Base-by-base conservation (phyloP, 306 rosid genomes). In the Trifolium dubium region DNA sequence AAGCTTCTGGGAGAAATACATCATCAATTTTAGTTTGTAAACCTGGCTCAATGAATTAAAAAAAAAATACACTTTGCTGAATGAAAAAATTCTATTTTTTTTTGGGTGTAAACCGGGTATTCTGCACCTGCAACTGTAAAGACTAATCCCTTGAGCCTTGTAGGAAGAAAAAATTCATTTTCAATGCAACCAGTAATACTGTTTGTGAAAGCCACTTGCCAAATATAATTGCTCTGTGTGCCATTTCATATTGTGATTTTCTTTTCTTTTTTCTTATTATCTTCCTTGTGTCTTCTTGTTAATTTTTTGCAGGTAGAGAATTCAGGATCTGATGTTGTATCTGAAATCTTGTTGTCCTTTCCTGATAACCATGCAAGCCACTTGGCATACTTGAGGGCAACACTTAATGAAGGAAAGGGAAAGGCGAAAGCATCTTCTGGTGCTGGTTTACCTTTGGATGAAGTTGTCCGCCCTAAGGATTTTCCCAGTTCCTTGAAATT, bases 261-360 rank as follows among this genome's bases (percentile, higher is more conserved):
- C 6, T 72, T 61, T 5, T 18, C 15, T 37, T 14, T 14, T 43
- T 44, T 10, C 59, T 46, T 15, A 41, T 56, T 14, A 14, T 28
- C 12, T 37, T 74, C 6, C 7, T 40, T 10, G 12, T 23, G 17
- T 44, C 17, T 69, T 73, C 10, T 17, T 18, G 17, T 9, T 54
- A 31, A 23, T 69, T 40, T 50, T 72, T 78, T 81, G 63, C 81
- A 94, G 98, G 92, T 86, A 49, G 92, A 88, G 83, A 95, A 95
- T 84, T 70, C 75, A 6, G 99, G 99, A 70, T 85, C 83, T 54
- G 80, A 81, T 69, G 61, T 49, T 75, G 93, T 81, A 23, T 81
- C 90, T 0, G 89, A 90, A 76, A 66, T 95, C 77, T 59, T 87
- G 77, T 73, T 92, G 83, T 43, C 92, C 15, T 82, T 92, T 84